Base-by-base conservation (phyloP, 2,329 filamentous ascomycete genomes). In the Xylariaceae sp. region DNA sequence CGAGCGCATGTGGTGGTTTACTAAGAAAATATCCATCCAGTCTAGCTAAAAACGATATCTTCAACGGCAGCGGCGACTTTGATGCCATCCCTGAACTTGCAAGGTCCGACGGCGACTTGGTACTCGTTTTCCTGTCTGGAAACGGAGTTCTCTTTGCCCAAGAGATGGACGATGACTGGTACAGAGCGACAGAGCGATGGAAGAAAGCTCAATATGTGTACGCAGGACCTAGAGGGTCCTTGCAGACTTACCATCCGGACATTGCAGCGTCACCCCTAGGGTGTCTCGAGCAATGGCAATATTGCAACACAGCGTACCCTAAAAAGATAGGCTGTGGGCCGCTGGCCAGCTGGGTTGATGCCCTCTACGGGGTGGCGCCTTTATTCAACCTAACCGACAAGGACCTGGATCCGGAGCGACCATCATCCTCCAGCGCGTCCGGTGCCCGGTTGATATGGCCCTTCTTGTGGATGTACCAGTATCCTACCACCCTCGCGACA, bases 281-380 rank as follows among this genome's bases (percentile, higher is more conserved):
- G 11, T 41, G 39, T 17, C 9, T 37, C 11, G 28, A 41, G 6
- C 33, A 41, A 18, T 41, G 13, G 9, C 39, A 41, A 9, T 36
- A 29, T 29, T 41, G 39, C 7, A 30, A 38, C 17, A 16, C 21
- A 4, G 34, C 33, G 2, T 13, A 23, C 11, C 24, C 17, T n/a
- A 14, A 19, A 8, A 18, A 34, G 3, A 12, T 4, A 2, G 14
- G 14, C 14, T 40, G 38, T 19, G 38, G 38, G 11, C 31, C 31
- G 4, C 11, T 40, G 2, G 23, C 31, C 12, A 27, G 33, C 11
- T 3, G 3, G 1, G 1, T 4, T 3, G 33, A 41, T 27, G 3
- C 32, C 2, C 2, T 36, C 3, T 16, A 31, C 7, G 21, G 19
- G 2, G 31, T 28, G 12, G 33, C 15, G 3, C 19, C 33, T 2